These are phyloP conservation scores for Chaetomium olivaceum DNA, from an alignment of 2,329 filamentous ascomycete species.

Conservation along the genomic window DNA sequence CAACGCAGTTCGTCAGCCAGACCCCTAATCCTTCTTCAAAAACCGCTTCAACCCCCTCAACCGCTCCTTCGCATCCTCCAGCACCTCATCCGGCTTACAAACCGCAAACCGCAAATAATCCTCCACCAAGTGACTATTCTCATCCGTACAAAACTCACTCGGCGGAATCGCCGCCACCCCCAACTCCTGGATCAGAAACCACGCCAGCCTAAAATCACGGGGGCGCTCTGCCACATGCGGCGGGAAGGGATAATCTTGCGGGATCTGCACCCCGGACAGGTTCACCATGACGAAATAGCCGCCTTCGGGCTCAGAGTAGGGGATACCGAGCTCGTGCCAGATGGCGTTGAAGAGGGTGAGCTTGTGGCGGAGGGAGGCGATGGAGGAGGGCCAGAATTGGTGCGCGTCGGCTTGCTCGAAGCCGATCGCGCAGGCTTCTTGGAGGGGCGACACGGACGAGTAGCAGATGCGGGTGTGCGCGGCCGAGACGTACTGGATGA, in stretches of 20 bases:
- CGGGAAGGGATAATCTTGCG: conserved; percentile 83
- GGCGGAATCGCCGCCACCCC: conserved; percentile 95
- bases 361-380: conserved; percentile 85
- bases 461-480: conserved; percentile 98
- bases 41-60: conserved; percentile 73
- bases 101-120: conserved; percentile 95
- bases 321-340: conserved; percentile 72
- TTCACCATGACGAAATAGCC: conserved; percentile 98
- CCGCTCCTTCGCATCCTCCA: conserved; percentile 76
- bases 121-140: conserved; percentile 81
- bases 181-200: conserved; percentile 96
- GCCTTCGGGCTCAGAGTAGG: conserved; percentile 90
- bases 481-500: conserved; percentile 88
- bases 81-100: conserved; percentile 87
- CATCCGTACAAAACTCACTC: conserved; percentile 92
- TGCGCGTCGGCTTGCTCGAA: conserved; percentile 85
- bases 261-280: conserved; percentile 82
- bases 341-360: conserved; percentile 83
- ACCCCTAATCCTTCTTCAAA: conserved; percentile 43
- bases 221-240: conserved; percentile 82
- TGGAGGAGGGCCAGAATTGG: conserved; percentile 84
- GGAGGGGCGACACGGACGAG: conserved; percentile 86
- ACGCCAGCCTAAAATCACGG: conserved; percentile 89
- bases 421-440: conserved; percentile 90
- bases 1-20: background rate